A percentile compares a stretch with the other conserved stretches of the same genome.
These are phyloP conservation scores for Carallia pectinifolia DNA, from an alignment of 345 rosid species.

Conservation along the genomic window DNA sequence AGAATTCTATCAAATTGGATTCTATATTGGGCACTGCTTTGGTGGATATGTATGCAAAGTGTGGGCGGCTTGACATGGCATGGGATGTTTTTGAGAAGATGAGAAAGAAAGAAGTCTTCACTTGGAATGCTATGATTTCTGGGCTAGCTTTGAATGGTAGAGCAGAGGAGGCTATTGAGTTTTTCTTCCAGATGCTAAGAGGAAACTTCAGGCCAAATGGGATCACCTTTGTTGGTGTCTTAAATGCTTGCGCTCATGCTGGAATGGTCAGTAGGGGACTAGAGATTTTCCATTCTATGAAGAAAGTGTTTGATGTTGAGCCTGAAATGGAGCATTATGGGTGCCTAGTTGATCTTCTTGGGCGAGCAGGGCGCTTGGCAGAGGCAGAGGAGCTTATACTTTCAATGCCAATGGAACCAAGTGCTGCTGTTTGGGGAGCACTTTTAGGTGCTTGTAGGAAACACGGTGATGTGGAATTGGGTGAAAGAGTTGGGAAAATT, in stretches of 20 bases:
- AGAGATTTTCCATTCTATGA: constrained; percentile 31
- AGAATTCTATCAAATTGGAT: constrained; percentile 27
- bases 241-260: constrained; percentile 46
- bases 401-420: constrained; percentile 39
- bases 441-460: constrained; percentile 45
- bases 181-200: constrained; percentile 36
- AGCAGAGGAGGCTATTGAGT: constrained; percentile 41
- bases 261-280: constrained; percentile 37
- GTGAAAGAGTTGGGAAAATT: constrained; percentile 39
- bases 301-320: constrained; percentile 24
- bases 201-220: constrained; percentile 34
- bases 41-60: constrained; percentile 47
- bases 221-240: constrained; percentile 35
- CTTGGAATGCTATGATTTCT: constrained; percentile 50
- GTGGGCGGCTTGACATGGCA: constrained; percentile 43
- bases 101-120: constrained; percentile 33
- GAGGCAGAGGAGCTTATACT: constrained; percentile 41
- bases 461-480: constrained; percentile 36
- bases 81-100: constrained; percentile 45
- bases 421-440: constrained; percentile 48
- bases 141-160: constrained; percentile 46
- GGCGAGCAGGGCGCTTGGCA: constrained; percentile 36
- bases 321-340: constrained; percentile 47
- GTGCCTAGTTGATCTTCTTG: constrained; percentile 42
- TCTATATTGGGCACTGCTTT: constrained; percentile 42